Conservation (phyloP, 768 basidiomycete species). For the Naganishia onofrii region DNA sequence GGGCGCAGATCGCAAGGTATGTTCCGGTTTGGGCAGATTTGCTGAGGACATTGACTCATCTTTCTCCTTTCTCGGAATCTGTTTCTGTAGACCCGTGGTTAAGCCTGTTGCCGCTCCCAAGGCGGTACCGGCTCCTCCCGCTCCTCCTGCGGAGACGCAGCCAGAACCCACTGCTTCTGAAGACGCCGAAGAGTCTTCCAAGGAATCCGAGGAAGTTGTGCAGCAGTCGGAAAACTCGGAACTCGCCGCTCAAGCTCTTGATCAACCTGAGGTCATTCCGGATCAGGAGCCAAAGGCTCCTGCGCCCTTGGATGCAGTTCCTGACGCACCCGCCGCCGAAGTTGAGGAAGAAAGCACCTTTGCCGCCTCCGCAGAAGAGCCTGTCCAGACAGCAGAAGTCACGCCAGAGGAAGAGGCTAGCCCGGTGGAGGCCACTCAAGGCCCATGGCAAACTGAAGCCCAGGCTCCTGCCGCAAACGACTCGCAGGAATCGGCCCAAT, state of each 20-base stretch:
- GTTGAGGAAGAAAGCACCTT: background rate
- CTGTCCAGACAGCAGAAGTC: slow-evolving; percentile 33
- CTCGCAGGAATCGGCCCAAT: slow-evolving; percentile 12
- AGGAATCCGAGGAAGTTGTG: background rate
- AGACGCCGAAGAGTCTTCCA: slow-evolving; percentile 11
- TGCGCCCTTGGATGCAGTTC: slow-evolving; percentile 26
- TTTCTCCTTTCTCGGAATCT: background rate
- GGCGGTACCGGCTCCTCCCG: slow-evolving; percentile 38
- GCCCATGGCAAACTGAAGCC: slow-evolving; percentile 23
- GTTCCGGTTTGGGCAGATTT: slow-evolving; percentile 15
- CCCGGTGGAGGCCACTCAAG: slow-evolving; percentile 41
- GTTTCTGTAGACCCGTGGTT: slow-evolving; percentile 39
- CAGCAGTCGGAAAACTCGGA: slow-evolving; percentile 24
- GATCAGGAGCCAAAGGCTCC: slow-evolving; percentile 16
- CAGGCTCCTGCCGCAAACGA: slow-evolving; percentile 20
- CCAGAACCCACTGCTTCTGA: slow-evolving; percentile 28
- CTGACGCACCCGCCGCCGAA: slow-evolving; percentile 15
- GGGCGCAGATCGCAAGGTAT: slow-evolving; percentile 54
- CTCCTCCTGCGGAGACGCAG: slow-evolving; percentile 38
- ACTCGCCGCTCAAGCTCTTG: slow-evolving; percentile 28
- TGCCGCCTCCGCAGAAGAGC: slow-evolving; percentile 34
- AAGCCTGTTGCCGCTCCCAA: slow-evolving; percentile 42
- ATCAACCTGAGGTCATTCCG: slow-evolving; percentile 28
- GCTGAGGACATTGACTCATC: background rate
- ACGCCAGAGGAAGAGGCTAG: slow-evolving; percentile 32